Evolutionary conservation across 164 flowering plant species (phyloP).

Genomic region (Vitis rotundifolia): DNA sequence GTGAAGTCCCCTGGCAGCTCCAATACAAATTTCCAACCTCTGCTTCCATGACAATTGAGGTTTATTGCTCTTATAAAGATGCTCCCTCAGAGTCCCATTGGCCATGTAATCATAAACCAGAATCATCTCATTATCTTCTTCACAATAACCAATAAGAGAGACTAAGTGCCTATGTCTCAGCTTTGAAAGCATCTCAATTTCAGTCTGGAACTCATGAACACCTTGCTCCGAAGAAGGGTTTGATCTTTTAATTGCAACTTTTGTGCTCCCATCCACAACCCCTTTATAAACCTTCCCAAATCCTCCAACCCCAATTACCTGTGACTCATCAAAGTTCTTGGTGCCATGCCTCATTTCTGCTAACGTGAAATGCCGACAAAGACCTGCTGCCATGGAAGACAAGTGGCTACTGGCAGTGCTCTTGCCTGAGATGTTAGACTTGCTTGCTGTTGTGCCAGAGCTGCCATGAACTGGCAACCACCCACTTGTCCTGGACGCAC

Average conservation of each 20-base stretch:
- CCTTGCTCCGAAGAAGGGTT: constrained; percentile 75
- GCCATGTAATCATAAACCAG: constrained; percentile 64
- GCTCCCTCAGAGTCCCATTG: constrained; percentile 55
- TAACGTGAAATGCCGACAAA: constrained; percentile 54
- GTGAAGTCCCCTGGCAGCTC: constrained; percentile 54
- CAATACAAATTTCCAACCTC: constrained; percentile 48
- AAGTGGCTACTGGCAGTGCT: constrained; percentile 37
- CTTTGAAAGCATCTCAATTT: constrained; percentile 66
- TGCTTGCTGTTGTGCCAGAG: constrained; percentile 27
- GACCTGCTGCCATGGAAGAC: constrained; percentile 34
- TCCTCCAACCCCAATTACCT: constrained; percentile 69
- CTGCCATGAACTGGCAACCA: constrained; percentile 56
- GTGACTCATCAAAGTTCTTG: constrained; percentile 53
- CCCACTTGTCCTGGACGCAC: constrained; percentile 9
- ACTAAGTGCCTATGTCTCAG: constrained; percentile 59
- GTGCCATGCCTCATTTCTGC: constrained; percentile 48
- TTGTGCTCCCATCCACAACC: constrained; percentile 45
- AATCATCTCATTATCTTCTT: constrained; percentile 54
- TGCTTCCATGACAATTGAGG: constrained; percentile 51
- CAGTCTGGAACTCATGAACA: constrained; percentile 58
- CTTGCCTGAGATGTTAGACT: constrained; percentile 40
- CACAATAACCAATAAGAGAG: constrained; percentile 54
- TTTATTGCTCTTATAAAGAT: constrained; percentile 37
- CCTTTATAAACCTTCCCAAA: constrained; percentile 72
- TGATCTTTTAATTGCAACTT: constrained; percentile 69